Conservation (phyloP, 75 land plant species). For the Pinus taeda region DNA sequence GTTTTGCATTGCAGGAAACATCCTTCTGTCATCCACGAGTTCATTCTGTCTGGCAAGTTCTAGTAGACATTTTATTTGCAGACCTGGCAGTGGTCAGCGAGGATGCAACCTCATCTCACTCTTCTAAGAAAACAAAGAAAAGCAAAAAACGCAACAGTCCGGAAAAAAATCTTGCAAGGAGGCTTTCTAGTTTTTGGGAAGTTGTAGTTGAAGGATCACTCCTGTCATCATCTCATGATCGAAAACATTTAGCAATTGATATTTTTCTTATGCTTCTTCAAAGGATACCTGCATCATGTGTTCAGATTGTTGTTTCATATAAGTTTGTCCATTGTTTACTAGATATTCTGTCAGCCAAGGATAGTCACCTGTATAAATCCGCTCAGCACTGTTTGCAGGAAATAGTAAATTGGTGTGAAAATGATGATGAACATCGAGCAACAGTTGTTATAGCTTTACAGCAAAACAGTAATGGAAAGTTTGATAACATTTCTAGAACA, state of each 20-base stretch:
- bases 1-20: conserved; percentile 61
- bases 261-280: conserved; percentile 70
- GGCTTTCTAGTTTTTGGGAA: conserved; percentile 53
- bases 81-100: conserved; percentile 23
- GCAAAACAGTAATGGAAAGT: conserved; percentile 68
- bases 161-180: conserved; percentile 40
- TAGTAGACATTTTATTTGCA: conserved; percentile 59
- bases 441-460: conserved; percentile 66
- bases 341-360: conserved; percentile 71
- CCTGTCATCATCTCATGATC: conserved; percentile 87
- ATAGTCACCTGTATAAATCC: conserved; percentile 67
- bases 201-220: conserved; percentile 78
- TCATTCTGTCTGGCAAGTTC: conserved; percentile 78
- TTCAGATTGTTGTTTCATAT: conserved; percentile 54
- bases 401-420: conserved; percentile 49
- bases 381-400: conserved; percentile 69
- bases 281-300: conserved; percentile 52
- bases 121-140: conserved; percentile 65
- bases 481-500: conserved; percentile 69
- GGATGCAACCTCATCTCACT: conserved; percentile 13
- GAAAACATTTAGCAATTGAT: conserved; percentile 87
- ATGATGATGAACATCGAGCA: conserved; percentile 45
- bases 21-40: conserved; percentile 90
- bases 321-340: conserved; percentile 76
- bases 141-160: conserved; percentile 34